A percentile compares a stretch with the other conserved stretches of the same genome.
Evolutionary conservation across 116 monocot species (phyloP).

Genomic region (Trichopus zeylanicus): DNA sequence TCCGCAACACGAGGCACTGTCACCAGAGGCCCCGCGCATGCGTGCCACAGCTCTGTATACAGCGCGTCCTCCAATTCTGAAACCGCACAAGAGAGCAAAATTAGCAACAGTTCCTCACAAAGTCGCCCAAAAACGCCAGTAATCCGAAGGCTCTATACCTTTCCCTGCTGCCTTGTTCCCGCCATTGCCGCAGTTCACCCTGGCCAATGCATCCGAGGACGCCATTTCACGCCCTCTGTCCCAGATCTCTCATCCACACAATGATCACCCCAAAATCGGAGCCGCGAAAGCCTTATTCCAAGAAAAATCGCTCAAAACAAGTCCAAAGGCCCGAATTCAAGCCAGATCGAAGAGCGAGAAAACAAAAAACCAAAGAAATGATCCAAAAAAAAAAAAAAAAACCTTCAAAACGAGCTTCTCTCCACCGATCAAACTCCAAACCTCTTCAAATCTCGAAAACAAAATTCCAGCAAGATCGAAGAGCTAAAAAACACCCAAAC

Average conservation of each 20-base stretch:
- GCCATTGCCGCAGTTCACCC: slow-evolving; percentile 18
- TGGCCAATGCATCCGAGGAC: slow-evolving; percentile 27
- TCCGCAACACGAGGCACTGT: slow-evolving; percentile 53
- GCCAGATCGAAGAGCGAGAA: slow-evolving; percentile 1
- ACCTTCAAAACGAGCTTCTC: not conserved
- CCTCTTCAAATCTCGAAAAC: not conserved
- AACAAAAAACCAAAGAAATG: not conserved
- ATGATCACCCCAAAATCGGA: too few species aligned
- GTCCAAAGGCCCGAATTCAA: not conserved
- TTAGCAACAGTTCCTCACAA: not conserved
- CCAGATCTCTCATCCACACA: slow-evolving; percentile 21
- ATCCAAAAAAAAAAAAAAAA: not conserved
- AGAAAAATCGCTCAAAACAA: too few species aligned
- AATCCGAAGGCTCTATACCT: slow-evolving; percentile 5
- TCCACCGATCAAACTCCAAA: not conserved
- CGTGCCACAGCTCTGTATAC: slow-evolving; percentile 64
- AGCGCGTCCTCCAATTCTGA: slow-evolving; percentile 44
- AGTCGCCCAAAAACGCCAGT: not conserved
- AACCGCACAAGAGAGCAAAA: not conserved
- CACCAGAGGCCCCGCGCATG: slow-evolving; percentile 78
- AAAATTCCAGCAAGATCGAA: not conserved
- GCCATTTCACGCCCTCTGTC: slow-evolving; percentile 20
- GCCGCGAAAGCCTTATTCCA: too few species aligned
- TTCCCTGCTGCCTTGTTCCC: slow-evolving; percentile 13
- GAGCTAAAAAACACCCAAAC: not conserved